phyloP scores from a whole-genome alignment of 257 asterid species.

The Solanum paucissectum region DNA sequence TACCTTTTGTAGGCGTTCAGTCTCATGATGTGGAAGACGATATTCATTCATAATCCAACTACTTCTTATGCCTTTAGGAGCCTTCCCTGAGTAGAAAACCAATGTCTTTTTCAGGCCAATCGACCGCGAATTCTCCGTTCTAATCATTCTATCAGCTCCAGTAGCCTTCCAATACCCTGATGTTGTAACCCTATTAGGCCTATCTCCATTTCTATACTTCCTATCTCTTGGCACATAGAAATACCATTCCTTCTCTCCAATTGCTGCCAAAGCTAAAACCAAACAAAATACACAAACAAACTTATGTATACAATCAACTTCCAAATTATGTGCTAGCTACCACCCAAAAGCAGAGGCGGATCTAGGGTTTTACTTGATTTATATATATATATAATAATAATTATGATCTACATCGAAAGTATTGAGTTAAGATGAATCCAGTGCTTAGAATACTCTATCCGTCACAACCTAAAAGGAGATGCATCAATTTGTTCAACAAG shows the following conservation, averaged over 20 bases:
- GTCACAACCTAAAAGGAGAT: no score
- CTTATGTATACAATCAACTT: background rate
- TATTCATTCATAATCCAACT: constrained; percentile 98
- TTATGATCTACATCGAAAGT: background rate
- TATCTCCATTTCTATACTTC: constrained; percentile 87
- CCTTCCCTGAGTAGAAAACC: constrained; percentile 94
- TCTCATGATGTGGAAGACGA: constrained; percentile 82
- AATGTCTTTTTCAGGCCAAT: constrained; percentile 97
- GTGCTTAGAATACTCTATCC: no score
- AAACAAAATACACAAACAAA: background rate
- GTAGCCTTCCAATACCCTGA: constrained; percentile 99
- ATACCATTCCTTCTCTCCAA: constrained; percentile 98
- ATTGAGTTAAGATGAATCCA: background rate
- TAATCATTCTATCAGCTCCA: constrained; percentile 88
- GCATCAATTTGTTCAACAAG: background rate
- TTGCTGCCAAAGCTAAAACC: constrained; percentile 73
- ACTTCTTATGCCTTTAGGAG: constrained; percentile 90
- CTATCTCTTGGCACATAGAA: constrained; percentile 90
- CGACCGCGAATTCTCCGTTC: constrained; percentile 46
- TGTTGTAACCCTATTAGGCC: constrained; percentile 95
- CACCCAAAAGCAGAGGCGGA: background rate
- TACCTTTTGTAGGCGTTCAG: constrained; percentile 76
- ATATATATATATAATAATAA: no score
- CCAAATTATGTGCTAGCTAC: background rate
- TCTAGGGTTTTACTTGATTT: background rate